Evolutionary conservation across 2,329 filamentous ascomycete genomes (phyloP), one percentile per base, ranked within the genome.

Genomic region (Aaosphaeria pasadenensis): DNA sequence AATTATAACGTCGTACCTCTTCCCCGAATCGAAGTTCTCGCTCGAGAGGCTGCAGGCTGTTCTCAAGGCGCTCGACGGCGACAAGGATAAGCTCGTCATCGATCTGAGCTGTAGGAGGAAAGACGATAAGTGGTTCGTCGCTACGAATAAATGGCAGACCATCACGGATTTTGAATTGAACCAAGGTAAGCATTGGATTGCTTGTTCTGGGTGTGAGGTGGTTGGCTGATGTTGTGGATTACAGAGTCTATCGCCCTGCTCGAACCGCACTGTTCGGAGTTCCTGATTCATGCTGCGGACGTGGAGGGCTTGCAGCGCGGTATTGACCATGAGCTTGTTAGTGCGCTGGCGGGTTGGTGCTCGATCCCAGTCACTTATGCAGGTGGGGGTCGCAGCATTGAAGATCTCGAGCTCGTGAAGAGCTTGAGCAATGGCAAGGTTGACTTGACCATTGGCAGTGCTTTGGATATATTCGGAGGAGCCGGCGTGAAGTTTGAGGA

Each of bases 121-220:
- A 51, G 87, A 80, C 35, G 77, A 86, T 47, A 86, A 77, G 36
- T 99, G 94, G 94, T 91, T 88, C 62, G 94, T 99, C n/a, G 92
- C 94, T 47, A 99, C 95, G 87, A 89, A 99, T 72, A 95, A 95
- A 71, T 99, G 94, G 94, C 94, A 97, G 77, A 96, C 90, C 1
- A 86, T 97, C 47, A 97, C 94, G 1, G 89, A 96, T 63, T 95
- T 96, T 85, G 90, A 96, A 67, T 84, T 99, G 55, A 92, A 86
- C 54, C 78, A 88, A 78, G 88, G 92, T 91, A 73, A 48, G 41
- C 30, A 7, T 24, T 24, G 2, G 17, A 24, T 24, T 24, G 17
- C 17, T 24, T 13, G 33, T 9, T 36, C 33, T 13, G 17, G 2
- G 17, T 24, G 17, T 2, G 17, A 24, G 17, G 17, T 24, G 17